phyloP scores from a whole-genome alignment of 106 monocot species.

The Dendrobium catenatum region DNA sequence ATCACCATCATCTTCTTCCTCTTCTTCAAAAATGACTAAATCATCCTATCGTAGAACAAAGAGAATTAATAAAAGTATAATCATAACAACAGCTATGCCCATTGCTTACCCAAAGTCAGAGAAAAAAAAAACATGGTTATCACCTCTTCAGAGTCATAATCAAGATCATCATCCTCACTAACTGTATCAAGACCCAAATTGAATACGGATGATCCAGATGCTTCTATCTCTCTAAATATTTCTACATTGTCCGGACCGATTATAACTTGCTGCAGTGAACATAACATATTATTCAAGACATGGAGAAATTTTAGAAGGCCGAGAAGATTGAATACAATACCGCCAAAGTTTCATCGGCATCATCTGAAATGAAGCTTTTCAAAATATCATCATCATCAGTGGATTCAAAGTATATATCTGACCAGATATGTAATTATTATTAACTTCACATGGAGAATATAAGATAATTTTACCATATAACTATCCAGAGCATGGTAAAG shows the following conservation, averaged over 20 bases:
- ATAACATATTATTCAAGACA: conserved; percentile 13
- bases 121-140: neutral
- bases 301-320: conserved; percentile 2
- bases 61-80: neutral
- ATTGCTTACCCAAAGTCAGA: neutral
- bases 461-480: conserved; percentile 8
- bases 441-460: conserved; percentile 24
- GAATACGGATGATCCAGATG: conserved; percentile 28
- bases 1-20: conserved; percentile 36
- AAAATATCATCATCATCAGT: conserved; percentile 48
- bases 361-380: conserved; percentile 46
- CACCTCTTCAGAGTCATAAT: conserved; percentile 63
- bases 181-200: conserved; percentile 52
- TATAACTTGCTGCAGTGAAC: conserved; percentile 64
- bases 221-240: conserved; percentile 53
- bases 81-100: conserved; percentile 1
- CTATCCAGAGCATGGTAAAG: neutral
- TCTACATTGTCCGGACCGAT: conserved; percentile 73
- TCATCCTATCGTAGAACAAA: conserved; percentile 28
- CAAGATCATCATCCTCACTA: conserved; percentile 39
- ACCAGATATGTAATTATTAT: conserved; percentile 31
- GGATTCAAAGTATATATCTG: conserved; percentile 88
- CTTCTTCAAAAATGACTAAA: conserved; percentile 47
- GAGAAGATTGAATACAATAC: conserved; percentile 25
- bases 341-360: conserved; percentile 72